Evolutionary conservation across 306 rosid species (phyloP).

Genomic region (Coriaria nepalensis): DNA sequence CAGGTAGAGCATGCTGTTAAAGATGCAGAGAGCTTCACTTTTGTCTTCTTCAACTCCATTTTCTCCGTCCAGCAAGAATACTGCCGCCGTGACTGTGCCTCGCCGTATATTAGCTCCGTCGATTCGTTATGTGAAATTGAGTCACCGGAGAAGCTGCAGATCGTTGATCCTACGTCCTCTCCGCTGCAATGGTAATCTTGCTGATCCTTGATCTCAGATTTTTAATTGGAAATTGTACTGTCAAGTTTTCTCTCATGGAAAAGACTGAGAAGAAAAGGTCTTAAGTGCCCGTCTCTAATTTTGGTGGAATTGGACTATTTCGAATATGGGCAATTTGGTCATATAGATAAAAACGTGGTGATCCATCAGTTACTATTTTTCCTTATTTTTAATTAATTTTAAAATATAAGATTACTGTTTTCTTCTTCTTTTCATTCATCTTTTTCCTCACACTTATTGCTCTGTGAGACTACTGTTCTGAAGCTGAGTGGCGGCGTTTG

Average conservation of each 20-base stretch:
- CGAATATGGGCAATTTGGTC: conserved; percentile 21
- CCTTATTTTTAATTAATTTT: not conserved
- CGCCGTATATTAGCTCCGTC: not conserved
- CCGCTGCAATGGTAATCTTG: conserved; percentile 22
- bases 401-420: conserved; percentile 2
- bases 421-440: not conserved
- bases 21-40: no score
- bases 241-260: not conserved
- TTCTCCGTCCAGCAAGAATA: not conserved
- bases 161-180: conserved; percentile 7
- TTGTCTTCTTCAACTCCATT: not conserved
- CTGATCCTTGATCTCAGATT: not conserved
- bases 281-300: not conserved
- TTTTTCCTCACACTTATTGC: not conserved
- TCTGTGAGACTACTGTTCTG: not conserved
- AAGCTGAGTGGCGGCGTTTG: conserved; percentile 13
- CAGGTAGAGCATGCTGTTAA: no score
- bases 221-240: not conserved
- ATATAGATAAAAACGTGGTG: not conserved
- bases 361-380: not conserved
- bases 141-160: conserved; percentile 11
- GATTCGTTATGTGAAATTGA: not conserved
- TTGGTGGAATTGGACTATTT: not conserved
- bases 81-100: conserved; percentile 4
- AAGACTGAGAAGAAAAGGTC: conserved; percentile 1